Percentiles rank a stretch among this genome's conserved stretches.
These are phyloP conservation scores for Solanum raphanifolium DNA, from an alignment of 257 asterid species.

Conservation along the genomic window DNA sequence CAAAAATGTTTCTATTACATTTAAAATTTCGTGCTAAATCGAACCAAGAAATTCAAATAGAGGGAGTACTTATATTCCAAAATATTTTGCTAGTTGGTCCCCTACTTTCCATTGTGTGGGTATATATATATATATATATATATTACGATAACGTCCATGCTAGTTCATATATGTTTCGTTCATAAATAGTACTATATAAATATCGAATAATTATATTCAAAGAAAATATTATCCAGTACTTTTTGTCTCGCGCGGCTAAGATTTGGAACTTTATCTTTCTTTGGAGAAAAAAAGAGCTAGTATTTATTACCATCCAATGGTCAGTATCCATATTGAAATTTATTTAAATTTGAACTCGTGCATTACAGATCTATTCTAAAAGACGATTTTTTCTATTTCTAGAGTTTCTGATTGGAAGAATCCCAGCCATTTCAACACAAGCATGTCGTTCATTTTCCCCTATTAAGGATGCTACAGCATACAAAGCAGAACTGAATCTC, in stretches of 20 bases:
- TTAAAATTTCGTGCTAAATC: neutral
- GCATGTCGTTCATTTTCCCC: neutral
- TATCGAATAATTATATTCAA: neutral
- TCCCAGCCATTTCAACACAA: neutral
- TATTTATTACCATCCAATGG: neutral
- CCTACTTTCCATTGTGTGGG: neutral
- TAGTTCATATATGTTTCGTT: neutral
- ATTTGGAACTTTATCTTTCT: neutral
- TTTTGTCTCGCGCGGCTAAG: neutral
- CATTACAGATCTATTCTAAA: no score
- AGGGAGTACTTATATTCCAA: neutral
- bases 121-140: neutral
- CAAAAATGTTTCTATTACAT: neutral
- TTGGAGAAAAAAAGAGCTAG: accelerated
- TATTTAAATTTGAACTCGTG: no score
- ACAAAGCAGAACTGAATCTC: neutral
- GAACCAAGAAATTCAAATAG: neutral
- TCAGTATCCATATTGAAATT: no score
- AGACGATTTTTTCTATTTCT: neutral
- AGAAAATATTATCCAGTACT: neutral
- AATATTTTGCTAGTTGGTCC: neutral
- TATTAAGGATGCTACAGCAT: neutral
- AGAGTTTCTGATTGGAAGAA: neutral
- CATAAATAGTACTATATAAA: neutral
- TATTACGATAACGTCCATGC: neutral